Evolutionary conservation across 257 asterid genomes (phyloP), one percentile per base, ranked within the genome.

Genomic region (Solanum tarijense): DNA sequence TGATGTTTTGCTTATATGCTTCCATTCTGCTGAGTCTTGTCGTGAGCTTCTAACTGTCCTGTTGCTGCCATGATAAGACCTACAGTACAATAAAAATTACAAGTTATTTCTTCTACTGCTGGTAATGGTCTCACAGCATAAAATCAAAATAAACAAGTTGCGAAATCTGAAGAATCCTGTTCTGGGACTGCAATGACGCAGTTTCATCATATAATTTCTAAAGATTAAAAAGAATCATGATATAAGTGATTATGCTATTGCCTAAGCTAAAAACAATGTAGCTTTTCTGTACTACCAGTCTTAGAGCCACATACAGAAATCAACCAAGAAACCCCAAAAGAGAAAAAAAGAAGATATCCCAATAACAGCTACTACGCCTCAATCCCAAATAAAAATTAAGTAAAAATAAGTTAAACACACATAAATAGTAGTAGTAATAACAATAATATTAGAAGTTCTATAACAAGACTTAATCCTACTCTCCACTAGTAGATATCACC

Each of bases 31-130:
- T 88, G 92, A 65, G 12, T 86, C 62, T 7, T 60, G 38, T 83
- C 86, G 87, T 89, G 79, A 66, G 89, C 90, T 88, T 88, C 90
- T 87, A 91, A 86, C 84, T 88, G 90, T 55, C 90, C 88, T 14
- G 89, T 83, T 16, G 92, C 91, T 23, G 92, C 92, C 88, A 91
- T 68, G 79, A 91, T 52, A 75, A 91, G 89, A 72, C 92, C 92
- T 91, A 83, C 74, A 48, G 29, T 83, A 46, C 68, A 46, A 16
- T 25, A 14, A 79, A 5, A 79, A 1, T 14, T 41, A 16, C 41
- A 79, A 25, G 65, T 16, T 25, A 79, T 8, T 79, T 7, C 65
- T 43, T 25, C 65, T 8, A 79, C 84, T 39, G n/a, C n/a, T 78
- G 62, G 23, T 27, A n/a, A n/a, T 39, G 62, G 31, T 41, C 84